phyloP scores from a whole-genome alignment of 2,329 filamentous ascomycete genomes.

The Exophiala sp. region DNA sequence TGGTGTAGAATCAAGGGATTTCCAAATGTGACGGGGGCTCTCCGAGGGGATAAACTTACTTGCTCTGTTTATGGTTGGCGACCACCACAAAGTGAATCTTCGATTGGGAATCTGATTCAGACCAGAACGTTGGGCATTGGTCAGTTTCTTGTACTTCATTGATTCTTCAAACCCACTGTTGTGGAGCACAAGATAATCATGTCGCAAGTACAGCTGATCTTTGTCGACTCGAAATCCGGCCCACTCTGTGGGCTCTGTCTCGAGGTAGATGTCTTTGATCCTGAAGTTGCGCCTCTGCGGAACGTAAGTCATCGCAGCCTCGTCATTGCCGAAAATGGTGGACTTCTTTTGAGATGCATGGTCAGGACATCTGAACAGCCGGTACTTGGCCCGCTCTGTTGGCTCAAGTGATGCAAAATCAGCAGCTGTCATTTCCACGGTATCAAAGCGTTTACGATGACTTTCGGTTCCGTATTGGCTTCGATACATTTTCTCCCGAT shows the following conservation, averaged over 20 bases:
- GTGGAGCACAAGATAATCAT: slow-evolving; percentile 46
- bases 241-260: slow-evolving; percentile 43
- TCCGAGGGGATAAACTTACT: too few relatives aligned
- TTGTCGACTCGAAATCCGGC: slow-evolving; percentile 48
- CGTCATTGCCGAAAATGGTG: too few relatives aligned
- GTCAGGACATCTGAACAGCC: slow-evolving; percentile 34
- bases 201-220: slow-evolving; percentile 48
- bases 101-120: slow-evolving; percentile 97
- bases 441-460: slow-evolving; percentile 37
- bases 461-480: too few relatives aligned
- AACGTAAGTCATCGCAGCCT: slow-evolving; percentile 1
- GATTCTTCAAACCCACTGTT: slow-evolving; percentile 45
- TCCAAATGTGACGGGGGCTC: too few relatives aligned
- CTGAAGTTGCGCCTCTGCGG: slow-evolving; percentile 35
- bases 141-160: slow-evolving; percentile 99
- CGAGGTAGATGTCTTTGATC: slow-evolving; percentile 41
- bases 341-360: too few relatives aligned
- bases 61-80: slow-evolving; percentile 30
- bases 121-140: slow-evolving; percentile 93
- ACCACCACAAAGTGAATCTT: slow-evolving; percentile 98
- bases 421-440: slow-evolving; percentile 44
- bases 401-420: slow-evolving; percentile 40
- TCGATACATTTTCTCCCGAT: too few relatives aligned
- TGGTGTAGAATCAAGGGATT: too few relatives aligned
- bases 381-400: slow-evolving; percentile 36